A percentile compares a stretch with the other conserved stretches of the same genome.
Evolutionary conservation across 2,329 filamentous ascomycete species (phyloP).

Genomic region (Xylariaceae sp.): DNA sequence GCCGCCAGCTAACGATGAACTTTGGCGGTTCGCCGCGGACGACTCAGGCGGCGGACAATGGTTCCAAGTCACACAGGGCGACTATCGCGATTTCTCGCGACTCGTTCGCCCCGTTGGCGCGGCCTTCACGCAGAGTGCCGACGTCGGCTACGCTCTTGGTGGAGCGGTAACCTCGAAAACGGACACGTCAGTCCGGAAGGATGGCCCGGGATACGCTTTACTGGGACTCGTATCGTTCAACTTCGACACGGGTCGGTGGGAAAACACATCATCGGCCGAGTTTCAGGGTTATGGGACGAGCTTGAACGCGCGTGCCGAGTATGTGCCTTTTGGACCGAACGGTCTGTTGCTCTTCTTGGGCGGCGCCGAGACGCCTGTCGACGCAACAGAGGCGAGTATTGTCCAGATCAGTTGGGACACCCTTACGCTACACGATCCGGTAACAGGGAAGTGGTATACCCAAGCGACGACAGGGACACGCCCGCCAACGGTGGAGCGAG

Average conservation of each 20-base stretch:
- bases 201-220: conserved; percentile 29
- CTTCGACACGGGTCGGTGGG: conserved; percentile 36
- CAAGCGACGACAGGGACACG: conserved; percentile 38
- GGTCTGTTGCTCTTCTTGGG: conserved; percentile 40
- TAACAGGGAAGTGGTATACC: conserved; percentile 39
- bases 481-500: conserved; percentile 33
- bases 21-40: conserved; percentile 40
- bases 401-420: conserved; percentile 31
- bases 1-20: conserved; percentile 30
- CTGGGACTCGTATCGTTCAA: conserved; percentile 39
- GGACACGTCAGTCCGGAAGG: conserved; percentile 30
- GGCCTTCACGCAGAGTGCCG: conserved; percentile 31
- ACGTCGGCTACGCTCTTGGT: conserved; percentile 38
- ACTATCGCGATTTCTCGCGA: conserved; percentile 39
- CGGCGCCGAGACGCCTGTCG: conserved; percentile 31
- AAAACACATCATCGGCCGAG: conserved; percentile 34
- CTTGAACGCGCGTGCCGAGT: conserved; percentile 36
- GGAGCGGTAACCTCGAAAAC: conserved; percentile 32
- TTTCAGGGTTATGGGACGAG: conserved; percentile 33
- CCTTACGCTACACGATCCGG: conserved; percentile 39
- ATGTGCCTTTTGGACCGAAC: conserved; percentile 38
- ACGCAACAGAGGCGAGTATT: conserved; percentile 25
- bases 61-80: conserved; percentile 32
- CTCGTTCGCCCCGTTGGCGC: conserved; percentile 38
- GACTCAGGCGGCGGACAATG: conserved; percentile 39